A percentile compares a stretch with the other conserved stretches of the same genome.
phyloP scores from a whole-genome alignment of 352 stramenopile species.

The Thalassiosira mediterranea region DNA sequence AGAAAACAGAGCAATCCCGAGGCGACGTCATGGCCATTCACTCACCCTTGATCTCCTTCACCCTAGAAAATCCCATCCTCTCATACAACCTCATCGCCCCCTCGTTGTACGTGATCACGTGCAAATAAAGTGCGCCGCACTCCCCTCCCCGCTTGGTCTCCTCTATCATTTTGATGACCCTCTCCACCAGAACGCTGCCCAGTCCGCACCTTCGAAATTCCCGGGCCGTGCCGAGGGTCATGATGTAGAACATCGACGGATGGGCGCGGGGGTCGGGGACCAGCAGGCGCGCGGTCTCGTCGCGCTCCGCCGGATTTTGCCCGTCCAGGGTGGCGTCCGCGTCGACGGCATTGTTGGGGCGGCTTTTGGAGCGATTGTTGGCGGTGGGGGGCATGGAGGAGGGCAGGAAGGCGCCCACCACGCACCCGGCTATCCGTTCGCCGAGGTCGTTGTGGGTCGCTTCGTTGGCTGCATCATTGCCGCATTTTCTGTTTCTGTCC shows the following conservation, averaged over 20 bases:
- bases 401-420: slow-evolving; percentile 88
- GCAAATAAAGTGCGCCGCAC: slow-evolving; percentile 94
- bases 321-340: slow-evolving; percentile 1
- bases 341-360: neutral
- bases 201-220: slow-evolving; percentile 90
- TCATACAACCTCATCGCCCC: slow-evolving; percentile 95
- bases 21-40: too few species aligned
- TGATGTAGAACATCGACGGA: slow-evolving; percentile 94
- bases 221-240: slow-evolving; percentile 90
- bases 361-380: slow-evolving; percentile 48
- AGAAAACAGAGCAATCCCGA: too few species aligned
- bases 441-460: slow-evolving; percentile 19
- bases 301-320: slow-evolving; percentile 4
- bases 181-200: slow-evolving; percentile 88
- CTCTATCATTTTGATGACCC: slow-evolving; percentile 88
- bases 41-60: slow-evolving; percentile 90
- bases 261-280: slow-evolving; percentile 72
- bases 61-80: slow-evolving; percentile 92
- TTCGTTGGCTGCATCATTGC: neutral
- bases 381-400: slow-evolving; percentile 81
- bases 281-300: slow-evolving; percentile 60
- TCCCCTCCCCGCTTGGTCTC: slow-evolving; percentile 73
- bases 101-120: slow-evolving; percentile 96
- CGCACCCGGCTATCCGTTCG: slow-evolving; percentile 87
- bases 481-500: neutral